Evolutionary conservation across 1,284 basidiomycete genomes (phyloP).

Genomic region (Cerrena zonata): DNA sequence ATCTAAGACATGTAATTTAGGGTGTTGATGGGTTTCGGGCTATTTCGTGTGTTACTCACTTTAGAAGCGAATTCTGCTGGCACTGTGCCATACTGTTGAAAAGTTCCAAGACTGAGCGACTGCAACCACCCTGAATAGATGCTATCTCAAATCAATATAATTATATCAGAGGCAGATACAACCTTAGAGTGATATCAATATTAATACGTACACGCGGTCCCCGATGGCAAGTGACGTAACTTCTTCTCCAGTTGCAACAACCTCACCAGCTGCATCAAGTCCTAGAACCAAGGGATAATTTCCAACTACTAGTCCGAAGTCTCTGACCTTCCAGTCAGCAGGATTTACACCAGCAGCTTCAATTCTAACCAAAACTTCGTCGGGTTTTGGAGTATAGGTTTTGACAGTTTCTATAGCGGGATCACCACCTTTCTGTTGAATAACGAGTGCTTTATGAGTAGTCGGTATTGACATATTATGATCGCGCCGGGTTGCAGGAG

Average conservation of each 20-base stretch:
- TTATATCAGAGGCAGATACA: too few relatives aligned
- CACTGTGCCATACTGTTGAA: conserved; percentile 45
- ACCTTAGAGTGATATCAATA: too few relatives aligned
- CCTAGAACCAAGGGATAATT: conserved; percentile 39
- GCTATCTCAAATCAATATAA: too few relatives aligned
- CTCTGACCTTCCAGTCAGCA: conserved; percentile 36
- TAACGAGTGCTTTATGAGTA: conserved; percentile 18
- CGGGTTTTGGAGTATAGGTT: conserved; percentile 20
- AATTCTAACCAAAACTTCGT: conserved; percentile 33
- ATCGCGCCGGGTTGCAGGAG: too few relatives aligned
- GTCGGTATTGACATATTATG: background rate
- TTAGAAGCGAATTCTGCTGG: conserved; percentile 39
- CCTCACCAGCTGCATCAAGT: conserved; percentile 41
- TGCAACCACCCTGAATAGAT: background rate
- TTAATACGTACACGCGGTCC: conserved; percentile 38
- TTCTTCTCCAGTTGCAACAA: conserved; percentile 40
- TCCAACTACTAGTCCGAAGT: conserved; percentile 7
- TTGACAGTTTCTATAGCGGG: conserved; percentile 13
- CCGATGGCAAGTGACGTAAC: conserved; percentile 39
- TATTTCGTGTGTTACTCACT: conserved; percentile 20
- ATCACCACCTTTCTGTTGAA: conserved; percentile 7
- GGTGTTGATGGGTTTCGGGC: background rate
- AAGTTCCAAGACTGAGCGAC: conserved; percentile 25
- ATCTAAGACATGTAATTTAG: conserved; percentile 27
- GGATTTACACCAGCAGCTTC: conserved; percentile 31